A percentile compares a stretch with the other conserved stretches of the same genome.
Evolutionary conservation across 306 rosid species (phyloP).

Genomic region (Corylus avellana): DNA sequence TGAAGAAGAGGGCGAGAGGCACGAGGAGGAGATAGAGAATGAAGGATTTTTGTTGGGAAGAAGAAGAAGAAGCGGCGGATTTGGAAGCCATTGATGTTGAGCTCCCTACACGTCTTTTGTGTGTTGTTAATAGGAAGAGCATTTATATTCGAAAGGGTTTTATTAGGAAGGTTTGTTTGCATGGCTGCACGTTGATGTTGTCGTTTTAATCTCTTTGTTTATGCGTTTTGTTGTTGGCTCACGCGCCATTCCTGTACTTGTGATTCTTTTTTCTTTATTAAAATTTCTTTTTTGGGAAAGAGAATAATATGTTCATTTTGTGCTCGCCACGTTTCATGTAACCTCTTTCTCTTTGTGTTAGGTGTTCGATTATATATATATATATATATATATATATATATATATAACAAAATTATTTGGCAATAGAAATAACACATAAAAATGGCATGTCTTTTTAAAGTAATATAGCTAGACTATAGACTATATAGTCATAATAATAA

Average conservation of each 20-base stretch:
- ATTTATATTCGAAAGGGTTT: neutral
- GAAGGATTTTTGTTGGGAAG: slow-evolving; percentile 28
- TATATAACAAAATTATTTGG: too few relatives aligned
- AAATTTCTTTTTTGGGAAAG: too few relatives aligned
- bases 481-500: too few relatives aligned
- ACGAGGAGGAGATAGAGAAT: slow-evolving; percentile 28
- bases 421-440: too few relatives aligned
- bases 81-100: slow-evolving; percentile 37
- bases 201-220: neutral
- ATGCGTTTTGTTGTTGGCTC: neutral
- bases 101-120: neutral
- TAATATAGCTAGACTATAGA: too few relatives aligned
- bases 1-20: slow-evolving; percentile 13
- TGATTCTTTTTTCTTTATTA: too few relatives aligned
- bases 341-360: too few relatives aligned
- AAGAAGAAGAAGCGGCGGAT: slow-evolving; percentile 16
- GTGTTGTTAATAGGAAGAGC: neutral
- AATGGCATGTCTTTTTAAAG: too few relatives aligned
- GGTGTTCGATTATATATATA: too few relatives aligned
- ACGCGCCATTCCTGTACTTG: neutral
- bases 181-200: slow-evolving; percentile 22
- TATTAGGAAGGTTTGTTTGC: slow-evolving; percentile 7
- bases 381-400: too few relatives aligned
- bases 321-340: too few relatives aligned
- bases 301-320: too few relatives aligned